phyloP scores from a whole-genome alignment of 1,284 basidiomycete species.

The Cutaneotrichosporon cavernicola region DNA sequence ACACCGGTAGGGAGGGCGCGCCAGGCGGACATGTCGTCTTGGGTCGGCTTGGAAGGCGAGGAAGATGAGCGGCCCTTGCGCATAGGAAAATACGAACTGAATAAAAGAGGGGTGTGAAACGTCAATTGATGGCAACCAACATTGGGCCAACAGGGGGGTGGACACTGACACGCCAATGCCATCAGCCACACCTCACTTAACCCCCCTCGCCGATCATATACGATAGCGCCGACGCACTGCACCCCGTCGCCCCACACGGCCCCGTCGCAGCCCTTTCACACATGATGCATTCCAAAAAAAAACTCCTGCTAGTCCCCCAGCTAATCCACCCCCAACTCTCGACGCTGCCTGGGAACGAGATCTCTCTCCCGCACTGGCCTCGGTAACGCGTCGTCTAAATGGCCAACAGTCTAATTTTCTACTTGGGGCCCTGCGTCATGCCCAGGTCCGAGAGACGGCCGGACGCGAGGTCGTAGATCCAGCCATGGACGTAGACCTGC shows the following conservation, averaged over 20 bases:
- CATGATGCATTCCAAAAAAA: background rate
- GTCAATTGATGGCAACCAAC: background rate
- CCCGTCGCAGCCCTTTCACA: background rate
- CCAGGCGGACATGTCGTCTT: background rate
- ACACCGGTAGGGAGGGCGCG: background rate
- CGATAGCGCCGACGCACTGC: background rate
- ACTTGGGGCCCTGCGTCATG: constrained; percentile 43
- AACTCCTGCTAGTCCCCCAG: background rate
- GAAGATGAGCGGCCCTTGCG: background rate
- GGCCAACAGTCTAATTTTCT: background rate
- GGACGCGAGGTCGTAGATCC: constrained; percentile 72
- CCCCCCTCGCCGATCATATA: background rate
- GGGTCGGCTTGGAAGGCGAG: background rate
- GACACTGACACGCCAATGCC: background rate
- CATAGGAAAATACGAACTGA: background rate
- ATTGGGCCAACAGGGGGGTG: background rate
- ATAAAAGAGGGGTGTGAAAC: background rate
- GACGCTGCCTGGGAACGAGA: background rate
- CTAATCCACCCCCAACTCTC: background rate
- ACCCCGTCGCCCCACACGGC: background rate
- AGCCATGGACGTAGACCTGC: constrained; percentile 72
- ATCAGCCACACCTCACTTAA: background rate
- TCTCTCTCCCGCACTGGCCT: background rate
- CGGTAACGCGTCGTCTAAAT: constrained; percentile 2
- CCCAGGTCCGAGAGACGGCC: constrained; percentile 71